These are phyloP conservation scores for Liquidambar formosana DNA, from an alignment of 164 flowering plant species.

Conservation along the genomic window DNA sequence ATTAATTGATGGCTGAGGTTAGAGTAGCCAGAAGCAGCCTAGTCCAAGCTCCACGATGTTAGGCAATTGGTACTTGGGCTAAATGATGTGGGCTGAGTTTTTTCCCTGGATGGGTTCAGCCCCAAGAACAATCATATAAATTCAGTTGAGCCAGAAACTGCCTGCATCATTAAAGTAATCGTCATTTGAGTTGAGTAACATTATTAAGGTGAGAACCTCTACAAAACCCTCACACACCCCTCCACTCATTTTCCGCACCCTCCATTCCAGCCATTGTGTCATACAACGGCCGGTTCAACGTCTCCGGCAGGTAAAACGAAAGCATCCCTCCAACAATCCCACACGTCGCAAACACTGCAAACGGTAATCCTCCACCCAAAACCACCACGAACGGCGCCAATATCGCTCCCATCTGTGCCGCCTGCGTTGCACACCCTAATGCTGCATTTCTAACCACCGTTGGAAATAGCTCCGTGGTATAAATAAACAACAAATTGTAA, in stretches of 20 bases:
- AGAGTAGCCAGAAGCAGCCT: too few species aligned
- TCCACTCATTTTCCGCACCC: conserved; percentile 38
- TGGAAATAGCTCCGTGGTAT: conserved; percentile 84
- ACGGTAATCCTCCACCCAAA: conserved; percentile 65
- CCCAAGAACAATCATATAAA: too few species aligned
- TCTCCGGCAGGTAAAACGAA: conserved; percentile 80
- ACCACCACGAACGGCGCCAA: conserved; percentile 91
- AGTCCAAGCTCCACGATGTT: too few species aligned
- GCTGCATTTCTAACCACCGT: conserved; percentile 94
- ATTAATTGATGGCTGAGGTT: too few species aligned
- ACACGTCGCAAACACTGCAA: conserved; percentile 63
- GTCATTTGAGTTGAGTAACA: too few species aligned
- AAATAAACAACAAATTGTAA: conserved; percentile 77
- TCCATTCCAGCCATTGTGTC: conserved; percentile 82
- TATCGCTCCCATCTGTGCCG: conserved; percentile 89
- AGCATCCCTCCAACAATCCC: conserved; percentile 64
- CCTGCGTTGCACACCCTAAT: conserved; percentile 79
- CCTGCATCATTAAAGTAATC: too few species aligned
- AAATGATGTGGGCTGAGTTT: too few species aligned
- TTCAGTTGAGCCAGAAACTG: too few species aligned
- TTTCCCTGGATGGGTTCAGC: too few species aligned
- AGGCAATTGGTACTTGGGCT: too few species aligned
- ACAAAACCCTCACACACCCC: not conserved
- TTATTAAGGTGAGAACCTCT: too few species aligned
- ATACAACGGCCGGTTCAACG: conserved; percentile 69